Evolutionary conservation across 352 stramenopile species (phyloP).

Genomic region (Phytophthora parvispora): DNA sequence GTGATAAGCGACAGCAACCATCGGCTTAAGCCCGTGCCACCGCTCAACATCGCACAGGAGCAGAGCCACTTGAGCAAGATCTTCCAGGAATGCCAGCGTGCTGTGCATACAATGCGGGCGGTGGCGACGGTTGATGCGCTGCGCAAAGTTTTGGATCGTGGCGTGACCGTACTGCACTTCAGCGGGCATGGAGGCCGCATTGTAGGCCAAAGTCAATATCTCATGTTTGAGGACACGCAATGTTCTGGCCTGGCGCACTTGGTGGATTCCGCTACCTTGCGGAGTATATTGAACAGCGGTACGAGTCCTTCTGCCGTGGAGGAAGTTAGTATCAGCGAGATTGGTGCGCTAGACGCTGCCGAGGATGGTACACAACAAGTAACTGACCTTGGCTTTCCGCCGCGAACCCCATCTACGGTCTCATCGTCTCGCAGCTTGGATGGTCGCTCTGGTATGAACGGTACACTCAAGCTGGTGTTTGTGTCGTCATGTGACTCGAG

Average conservation of each 20-base stretch:
- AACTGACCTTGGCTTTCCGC: slow-evolving; percentile 9
- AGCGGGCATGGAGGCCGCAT: slow-evolving; percentile 79
- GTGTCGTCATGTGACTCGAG: slow-evolving; percentile 85
- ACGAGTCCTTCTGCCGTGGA: slow-evolving; percentile 17
- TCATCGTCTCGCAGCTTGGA: slow-evolving; percentile 39
- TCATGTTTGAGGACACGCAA: slow-evolving; percentile 86
- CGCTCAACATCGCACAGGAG: slow-evolving; percentile 77
- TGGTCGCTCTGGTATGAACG: slow-evolving; percentile 29
- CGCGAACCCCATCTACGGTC: slow-evolving; percentile 10
- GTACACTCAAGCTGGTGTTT: slow-evolving; percentile 83
- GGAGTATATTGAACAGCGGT: slow-evolving; percentile 60
- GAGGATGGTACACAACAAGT: slow-evolving; percentile 14
- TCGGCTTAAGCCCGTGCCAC: slow-evolving; percentile 68
- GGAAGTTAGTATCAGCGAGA: slow-evolving; percentile 18
- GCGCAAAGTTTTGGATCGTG: slow-evolving; percentile 81
- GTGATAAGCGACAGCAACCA: slow-evolving; percentile 52
- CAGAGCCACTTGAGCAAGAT: slow-evolving; percentile 78
- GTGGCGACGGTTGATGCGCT: slow-evolving; percentile 80
- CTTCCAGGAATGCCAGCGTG: slow-evolving; percentile 78
- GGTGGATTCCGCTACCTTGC: slow-evolving; percentile 70
- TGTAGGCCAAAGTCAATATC: slow-evolving; percentile 67
- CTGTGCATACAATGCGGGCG: slow-evolving; percentile 79
- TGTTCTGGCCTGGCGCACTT: slow-evolving; percentile 73
- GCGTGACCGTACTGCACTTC: slow-evolving; percentile 83
- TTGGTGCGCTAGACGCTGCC: slow-evolving; percentile 8